Percentiles rank a stretch among this genome's conserved stretches.
phyloP scores from a whole-genome alignment of 345 rosid genomes.

The Corchorus olitorius region DNA sequence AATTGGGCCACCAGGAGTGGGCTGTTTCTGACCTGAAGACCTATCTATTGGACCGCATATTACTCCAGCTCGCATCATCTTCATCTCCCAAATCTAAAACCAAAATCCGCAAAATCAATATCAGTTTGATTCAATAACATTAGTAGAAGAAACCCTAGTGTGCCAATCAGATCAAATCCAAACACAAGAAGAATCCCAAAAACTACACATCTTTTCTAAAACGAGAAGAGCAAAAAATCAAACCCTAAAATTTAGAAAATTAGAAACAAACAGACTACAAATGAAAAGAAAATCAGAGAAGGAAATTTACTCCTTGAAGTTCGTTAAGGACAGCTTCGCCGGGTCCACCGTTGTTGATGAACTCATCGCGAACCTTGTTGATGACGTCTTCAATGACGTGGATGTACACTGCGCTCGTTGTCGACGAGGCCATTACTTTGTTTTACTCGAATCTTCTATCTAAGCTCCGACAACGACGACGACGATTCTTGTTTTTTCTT shows the following conservation, averaged over 20 bases:
- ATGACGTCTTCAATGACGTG: constrained; percentile 91
- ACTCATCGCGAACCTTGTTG: constrained; percentile 92
- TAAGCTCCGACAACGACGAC: constrained; percentile 12
- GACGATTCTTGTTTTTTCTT: not conserved
- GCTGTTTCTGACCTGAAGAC: constrained; percentile 59
- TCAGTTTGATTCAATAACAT: not conserved
- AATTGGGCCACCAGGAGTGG: constrained; percentile 56
- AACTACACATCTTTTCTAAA: not conserved
- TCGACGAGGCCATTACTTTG: constrained; percentile 50
- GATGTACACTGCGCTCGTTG: constrained; percentile 77
- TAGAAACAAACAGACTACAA: not conserved
- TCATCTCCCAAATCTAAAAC: constrained; percentile 84
- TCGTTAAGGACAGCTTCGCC: constrained; percentile 84
- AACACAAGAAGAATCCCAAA: not conserved
- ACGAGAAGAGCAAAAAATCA: not conserved
- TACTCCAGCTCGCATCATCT: constrained; percentile 93
- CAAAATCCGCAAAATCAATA: not conserved
- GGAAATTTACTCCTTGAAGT: constrained; percentile 81
- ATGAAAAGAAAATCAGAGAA: not conserved
- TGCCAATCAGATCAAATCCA: constrained; percentile 36
- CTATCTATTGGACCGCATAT: constrained; percentile 69
- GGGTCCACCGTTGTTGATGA: constrained; percentile 74
- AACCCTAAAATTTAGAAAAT: not conserved
- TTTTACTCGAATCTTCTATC: constrained; percentile 18
- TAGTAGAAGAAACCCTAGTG: constrained; percentile 39